Conservation (phyloP, 2,329 filamentous ascomycete genomes). For the Diplocarpon rosae region DNA sequence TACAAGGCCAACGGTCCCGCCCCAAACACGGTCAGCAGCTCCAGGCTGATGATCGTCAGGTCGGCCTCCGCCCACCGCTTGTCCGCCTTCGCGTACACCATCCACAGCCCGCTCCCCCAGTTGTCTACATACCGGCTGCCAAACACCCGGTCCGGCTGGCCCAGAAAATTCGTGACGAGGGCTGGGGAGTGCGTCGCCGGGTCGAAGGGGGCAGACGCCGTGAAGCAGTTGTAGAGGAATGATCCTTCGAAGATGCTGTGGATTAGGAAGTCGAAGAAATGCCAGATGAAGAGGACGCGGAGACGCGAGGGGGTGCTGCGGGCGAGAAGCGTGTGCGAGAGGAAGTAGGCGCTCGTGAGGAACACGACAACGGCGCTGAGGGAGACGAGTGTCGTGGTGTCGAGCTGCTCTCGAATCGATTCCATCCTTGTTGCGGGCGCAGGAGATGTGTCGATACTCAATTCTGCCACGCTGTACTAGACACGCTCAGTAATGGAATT, state of each 20-base stretch:
- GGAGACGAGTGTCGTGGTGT: constrained; percentile 47
- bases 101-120: constrained; percentile 50
- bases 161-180: constrained; percentile 36
- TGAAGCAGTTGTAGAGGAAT: constrained; percentile 92
- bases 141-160: constrained; percentile 37
- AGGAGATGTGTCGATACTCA: no score
- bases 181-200: constrained; percentile 29
- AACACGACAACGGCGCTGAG: constrained; percentile 45
- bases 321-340: constrained; percentile 35
- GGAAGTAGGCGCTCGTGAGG: constrained; percentile 36
- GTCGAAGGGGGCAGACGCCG: constrained; percentile 41
- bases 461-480: no score
- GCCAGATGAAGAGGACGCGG: constrained; percentile 77
- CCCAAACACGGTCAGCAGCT: constrained; percentile 53
- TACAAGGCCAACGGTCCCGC: constrained; percentile 48
- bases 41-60: constrained; percentile 50
- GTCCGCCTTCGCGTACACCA: constrained; percentile 58
- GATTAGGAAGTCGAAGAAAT: constrained; percentile 83
- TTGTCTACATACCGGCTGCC: constrained; percentile 44
- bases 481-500: no score
- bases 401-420: constrained; percentile 34
- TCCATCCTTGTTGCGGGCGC: background rate
- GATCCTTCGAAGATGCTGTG: constrained; percentile 86
- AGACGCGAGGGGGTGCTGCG: constrained; percentile 33
- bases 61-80: constrained; percentile 53